Evolutionary conservation across 1,139 yeast genomes (phyloP), one percentile per base, ranked within the genome.

Genomic region (Protomyces macrosporus): DNA sequence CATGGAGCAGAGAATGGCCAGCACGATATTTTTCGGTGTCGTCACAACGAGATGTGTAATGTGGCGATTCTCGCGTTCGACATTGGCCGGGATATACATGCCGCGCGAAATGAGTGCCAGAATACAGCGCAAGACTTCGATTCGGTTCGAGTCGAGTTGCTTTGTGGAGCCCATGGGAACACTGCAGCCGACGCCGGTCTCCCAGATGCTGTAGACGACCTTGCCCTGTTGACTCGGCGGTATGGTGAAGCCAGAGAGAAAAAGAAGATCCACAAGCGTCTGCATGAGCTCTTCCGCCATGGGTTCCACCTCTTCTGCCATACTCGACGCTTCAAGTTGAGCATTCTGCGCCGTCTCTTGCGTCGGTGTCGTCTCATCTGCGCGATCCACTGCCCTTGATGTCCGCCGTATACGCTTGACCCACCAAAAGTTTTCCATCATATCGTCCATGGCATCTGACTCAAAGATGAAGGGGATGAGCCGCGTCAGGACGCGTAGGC

Each of bases 391-490:
- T 2, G 48, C n/a, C 30, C 48, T 42, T 6, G 48, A 42, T 7
- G 23, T 40, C 33, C 32, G 60, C 33, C 30, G 50, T 14, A 9
- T 48, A 48, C 6, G 55, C 23, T 37, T 40, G 63, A 68, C 65
- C 32, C 77, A 75, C 87, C 86, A 83, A 67, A 82, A 81, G 7
- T 81, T 68, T 36, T 73, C 71, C 45, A 73, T 71, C 64, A 77
- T 78, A 67, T 77, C 75, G 4, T 69, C 69, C 1, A 68, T 69
- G 64, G 79, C 75, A 23, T 75, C 77, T 0, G 76, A 75, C 65
- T 78, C 97, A 70, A 82, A 88, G 10, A 87, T 71, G 65, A 84
- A 81, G 0, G 97, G 97, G 16, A 88, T 68, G 2, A 88, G 65
- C 64, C 84, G 81, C 0, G 90, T 84, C 55, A 91, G 74, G 6